These are phyloP conservation scores for Rhodotorula sp. DNA, from an alignment of 1,284 basidiomycete genomes.

Conservation along the genomic window DNA sequence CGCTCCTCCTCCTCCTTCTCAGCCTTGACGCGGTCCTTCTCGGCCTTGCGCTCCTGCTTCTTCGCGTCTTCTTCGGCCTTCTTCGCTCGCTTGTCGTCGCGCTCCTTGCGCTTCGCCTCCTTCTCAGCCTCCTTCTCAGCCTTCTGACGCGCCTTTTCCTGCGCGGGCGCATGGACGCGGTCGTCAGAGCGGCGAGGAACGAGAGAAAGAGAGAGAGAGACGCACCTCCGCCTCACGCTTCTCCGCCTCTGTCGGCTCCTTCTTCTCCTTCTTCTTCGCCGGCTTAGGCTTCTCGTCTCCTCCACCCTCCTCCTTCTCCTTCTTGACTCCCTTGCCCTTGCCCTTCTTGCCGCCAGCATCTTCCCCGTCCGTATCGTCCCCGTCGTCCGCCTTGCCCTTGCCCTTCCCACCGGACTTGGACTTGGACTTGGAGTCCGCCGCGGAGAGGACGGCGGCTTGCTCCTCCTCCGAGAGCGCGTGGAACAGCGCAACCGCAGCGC, in stretches of 20 bases:
- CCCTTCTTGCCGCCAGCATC: slow-evolving; percentile 10
- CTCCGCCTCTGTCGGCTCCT: slow-evolving; percentile 11
- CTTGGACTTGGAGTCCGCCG: neutral
- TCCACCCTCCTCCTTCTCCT: slow-evolving; percentile 8
- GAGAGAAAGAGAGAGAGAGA: neutral
- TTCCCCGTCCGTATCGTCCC: slow-evolving; percentile 16
- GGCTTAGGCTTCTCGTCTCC: slow-evolving; percentile 7
- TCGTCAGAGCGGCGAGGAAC: neutral
- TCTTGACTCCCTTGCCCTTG: slow-evolving; percentile 20
- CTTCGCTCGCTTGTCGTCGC: slow-evolving; percentile 18
- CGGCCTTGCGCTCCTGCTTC: slow-evolving; percentile 29
- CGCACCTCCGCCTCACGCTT: slow-evolving; percentile 15
- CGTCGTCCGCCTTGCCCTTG: neutral
- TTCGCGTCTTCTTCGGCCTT: slow-evolving; percentile 32
- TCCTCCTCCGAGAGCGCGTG: slow-evolving; percentile 17
- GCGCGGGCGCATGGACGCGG: neutral
- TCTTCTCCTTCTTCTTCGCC: slow-evolving; percentile 13
- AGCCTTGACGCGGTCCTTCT: slow-evolving; percentile 26
- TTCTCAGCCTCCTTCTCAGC: slow-evolving; percentile 32
- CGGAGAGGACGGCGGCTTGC: slow-evolving; percentile 20
- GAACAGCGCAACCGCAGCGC: slow-evolving; percentile 17
- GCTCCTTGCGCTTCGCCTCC: slow-evolving; percentile 18
- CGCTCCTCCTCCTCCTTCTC: slow-evolving; percentile 26
- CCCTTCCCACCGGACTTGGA: slow-evolving; percentile 16
- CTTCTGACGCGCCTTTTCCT: slow-evolving; percentile 25